These are phyloP conservation scores for Fusarium sp. DNA, from an alignment of 2,329 filamentous ascomycete genomes.

Conservation along the genomic window DNA sequence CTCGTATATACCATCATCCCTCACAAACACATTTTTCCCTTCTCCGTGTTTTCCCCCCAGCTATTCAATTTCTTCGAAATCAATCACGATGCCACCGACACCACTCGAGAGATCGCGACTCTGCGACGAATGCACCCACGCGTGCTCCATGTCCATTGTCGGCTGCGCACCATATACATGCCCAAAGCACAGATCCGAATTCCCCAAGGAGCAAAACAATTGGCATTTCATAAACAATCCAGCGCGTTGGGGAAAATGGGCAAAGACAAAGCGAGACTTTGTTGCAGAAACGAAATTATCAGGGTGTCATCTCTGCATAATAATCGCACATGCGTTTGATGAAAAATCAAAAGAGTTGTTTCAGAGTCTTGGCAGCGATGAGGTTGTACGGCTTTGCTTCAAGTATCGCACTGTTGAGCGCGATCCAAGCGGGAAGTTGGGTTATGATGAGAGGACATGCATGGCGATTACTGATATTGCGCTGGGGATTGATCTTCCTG, in stretches of 20 bases:
- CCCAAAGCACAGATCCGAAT: neutral
- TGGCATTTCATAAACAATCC: neutral
- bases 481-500: neutral
- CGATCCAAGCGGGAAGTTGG: neutral
- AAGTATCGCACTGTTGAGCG: neutral
- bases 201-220: accelerated
- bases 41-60: accelerated
- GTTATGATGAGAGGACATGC: neutral
- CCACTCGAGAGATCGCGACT: neutral
- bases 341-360: neutral
- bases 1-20: neutral
- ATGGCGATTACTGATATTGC: neutral
- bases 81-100: neutral
- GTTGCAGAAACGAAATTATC: neutral
- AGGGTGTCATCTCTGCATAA: conserved; percentile 3
- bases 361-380: accelerated
- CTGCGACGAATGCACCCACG: neutral
- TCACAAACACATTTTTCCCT: accelerated
- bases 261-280: neutral
- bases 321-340: neutral
- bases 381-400: neutral
- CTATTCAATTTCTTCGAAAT: accelerated
- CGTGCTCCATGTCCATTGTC: neutral
- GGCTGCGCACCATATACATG: neutral
- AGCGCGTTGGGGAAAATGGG: neutral